These are phyloP conservation scores for Waitea zeae DNA, from an alignment of 1,284 basidiomycete genomes.

Conservation along the genomic window DNA sequence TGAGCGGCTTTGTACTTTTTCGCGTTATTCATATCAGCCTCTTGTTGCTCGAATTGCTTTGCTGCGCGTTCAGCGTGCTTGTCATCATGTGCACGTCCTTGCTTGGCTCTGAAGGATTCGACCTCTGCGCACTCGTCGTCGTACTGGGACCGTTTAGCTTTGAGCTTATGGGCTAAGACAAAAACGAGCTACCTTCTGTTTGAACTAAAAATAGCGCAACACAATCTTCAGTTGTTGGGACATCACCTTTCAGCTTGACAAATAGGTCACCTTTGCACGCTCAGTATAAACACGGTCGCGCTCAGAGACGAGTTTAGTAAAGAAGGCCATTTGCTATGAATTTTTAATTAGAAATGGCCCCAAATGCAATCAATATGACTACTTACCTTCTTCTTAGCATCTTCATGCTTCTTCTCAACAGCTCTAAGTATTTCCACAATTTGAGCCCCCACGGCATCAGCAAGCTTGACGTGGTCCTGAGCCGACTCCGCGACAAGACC, in stretches of 20 bases:
- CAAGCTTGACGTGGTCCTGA: conserved; percentile 49
- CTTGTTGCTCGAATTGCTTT: conserved; percentile 57
- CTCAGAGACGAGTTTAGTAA: conserved; percentile 52
- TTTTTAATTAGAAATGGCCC: conserved; percentile 4
- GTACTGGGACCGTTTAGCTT: conserved; percentile 28
- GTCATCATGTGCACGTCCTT: conserved; percentile 53
- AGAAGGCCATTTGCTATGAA: conserved; percentile 45
- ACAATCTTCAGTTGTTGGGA: too few species aligned
- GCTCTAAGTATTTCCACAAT: conserved; percentile 46
- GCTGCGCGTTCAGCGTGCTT: conserved; percentile 56
- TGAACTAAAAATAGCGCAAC: conserved; percentile 45
- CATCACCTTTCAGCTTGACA: too few species aligned
- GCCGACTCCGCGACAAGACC: conserved; percentile 38
- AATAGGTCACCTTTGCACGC: conserved; percentile 52
- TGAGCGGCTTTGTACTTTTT: conserved; percentile 44
- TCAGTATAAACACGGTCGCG: conserved; percentile 51
- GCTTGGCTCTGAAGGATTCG: conserved; percentile 56
- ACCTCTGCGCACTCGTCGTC: conserved; percentile 61
- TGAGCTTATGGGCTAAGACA: conserved; percentile 3
- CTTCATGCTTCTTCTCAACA: conserved; percentile 45
- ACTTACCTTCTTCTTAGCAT: conserved; percentile 45
- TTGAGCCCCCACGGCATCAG: conserved; percentile 40
- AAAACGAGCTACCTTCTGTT: conserved; percentile 39
- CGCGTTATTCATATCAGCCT: conserved; percentile 57
- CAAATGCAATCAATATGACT: background rate